Evolutionary conservation across 2,329 filamentous ascomycete species (phyloP), one percentile per base, ranked within the genome.

Genomic region (Trichophyton schoenleinii): DNA sequence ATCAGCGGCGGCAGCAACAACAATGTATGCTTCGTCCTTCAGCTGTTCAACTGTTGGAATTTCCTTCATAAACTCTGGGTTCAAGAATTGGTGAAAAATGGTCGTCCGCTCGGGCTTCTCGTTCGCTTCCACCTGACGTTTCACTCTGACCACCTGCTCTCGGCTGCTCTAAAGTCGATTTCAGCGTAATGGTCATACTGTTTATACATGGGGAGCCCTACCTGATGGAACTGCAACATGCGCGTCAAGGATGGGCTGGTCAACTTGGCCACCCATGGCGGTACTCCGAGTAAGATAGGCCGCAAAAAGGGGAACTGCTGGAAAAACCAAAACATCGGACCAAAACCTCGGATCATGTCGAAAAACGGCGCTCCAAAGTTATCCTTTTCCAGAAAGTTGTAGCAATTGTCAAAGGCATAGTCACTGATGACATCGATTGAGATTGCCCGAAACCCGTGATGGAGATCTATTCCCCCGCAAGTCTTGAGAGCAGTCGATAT

Each of bases 1-100:
- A n/a, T 67, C 66, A 11, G 69, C 59, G 11, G 68, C 71, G 22
- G 69, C 71, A 4, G 61, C 68, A 20, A 70, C 60, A 5, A 72
- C 58, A 5, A 65, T 63, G 11, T 62, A 62, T 6, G 68, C 68
- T 65, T 71, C 70, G 13, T 71, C 65, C 58, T 67, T 69, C 15
- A 71, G 64, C 48, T 71, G 59, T 3, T 66, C 61, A 11, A 67
- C 62, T 3, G 61, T 66, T 4, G 67, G 65, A 13, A 67, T 61
- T 44, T 67, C 62, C 2, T 67, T 64, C 0, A 63, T 64, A 34
- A 58, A 58, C 22, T 58, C 55, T 11, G 55, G 55, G 34, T 58
- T 42, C 11, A 58, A 20, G 28, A 58, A 42, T 59, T 57, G 64
- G 53, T 63, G 70, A 61, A 62, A 71, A 53, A 63, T 67, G 2